Conservation (phyloP, 805 yeast genomes). For the Monosporozyma unispora region DNA sequence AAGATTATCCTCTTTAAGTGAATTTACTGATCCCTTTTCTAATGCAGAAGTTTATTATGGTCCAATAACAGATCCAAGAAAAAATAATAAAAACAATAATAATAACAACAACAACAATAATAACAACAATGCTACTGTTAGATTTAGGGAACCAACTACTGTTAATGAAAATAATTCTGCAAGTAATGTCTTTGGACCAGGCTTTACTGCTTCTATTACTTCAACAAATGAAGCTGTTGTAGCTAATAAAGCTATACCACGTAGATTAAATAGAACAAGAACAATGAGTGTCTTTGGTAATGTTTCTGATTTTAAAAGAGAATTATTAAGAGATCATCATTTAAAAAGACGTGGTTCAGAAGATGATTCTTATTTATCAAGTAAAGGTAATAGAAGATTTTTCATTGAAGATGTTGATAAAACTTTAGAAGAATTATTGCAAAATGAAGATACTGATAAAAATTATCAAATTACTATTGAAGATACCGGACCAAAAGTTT, state of each 20-base stretch:
- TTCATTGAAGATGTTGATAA: constrained; percentile 67
- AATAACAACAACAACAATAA: neutral
- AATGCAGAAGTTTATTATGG: constrained; percentile 66
- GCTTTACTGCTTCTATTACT: neutral
- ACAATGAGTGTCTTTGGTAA: constrained; percentile 44
- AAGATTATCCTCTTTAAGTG: constrained; percentile 38
- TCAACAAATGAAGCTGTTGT: neutral
- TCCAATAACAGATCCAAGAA: constrained; percentile 47
- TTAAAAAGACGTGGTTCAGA: constrained; percentile 45
- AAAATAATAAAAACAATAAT: constrained; percentile 17
- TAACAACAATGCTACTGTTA: neutral
- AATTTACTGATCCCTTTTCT: constrained; percentile 53
- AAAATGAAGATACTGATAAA: constrained; percentile 75
- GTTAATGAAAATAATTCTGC: neutral
- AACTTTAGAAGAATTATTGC: constrained; percentile 59
- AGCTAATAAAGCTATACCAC: constrained; percentile 1
- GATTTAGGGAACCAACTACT: neutral
- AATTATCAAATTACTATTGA: constrained; percentile 81
- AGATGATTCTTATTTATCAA: constrained; percentile 37
- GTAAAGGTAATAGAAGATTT: constrained; percentile 38
- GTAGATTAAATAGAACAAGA: constrained; percentile 42
- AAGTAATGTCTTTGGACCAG: neutral
- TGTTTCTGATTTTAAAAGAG: constrained; percentile 17
- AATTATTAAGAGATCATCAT: constrained; percentile 14
- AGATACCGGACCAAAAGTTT: constrained; percentile 76